Evolutionary conservation across 768 basidiomycete genomes (phyloP), one percentile per base, ranked within the genome.

Genomic region (Tricholoma bakamatsutake): DNA sequence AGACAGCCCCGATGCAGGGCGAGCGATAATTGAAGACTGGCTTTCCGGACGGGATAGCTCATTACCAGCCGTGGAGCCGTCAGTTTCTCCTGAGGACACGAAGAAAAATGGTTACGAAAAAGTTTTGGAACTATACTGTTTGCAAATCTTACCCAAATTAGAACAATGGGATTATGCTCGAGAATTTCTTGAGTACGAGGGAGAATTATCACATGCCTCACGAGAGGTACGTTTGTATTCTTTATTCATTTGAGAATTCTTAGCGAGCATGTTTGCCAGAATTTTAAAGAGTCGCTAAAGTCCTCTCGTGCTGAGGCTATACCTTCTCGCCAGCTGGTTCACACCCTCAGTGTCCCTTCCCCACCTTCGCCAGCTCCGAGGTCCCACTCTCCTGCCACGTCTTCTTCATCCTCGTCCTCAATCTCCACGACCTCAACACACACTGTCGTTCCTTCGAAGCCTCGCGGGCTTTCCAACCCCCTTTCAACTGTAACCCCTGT

Each of bases 101-200:
- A 72, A 74, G 3, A 74, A 68, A 11, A 81, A 81, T 47, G 84
- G 80, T 15, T 92, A 93, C 61, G 81, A 81, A 53, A 89, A 87
- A 64, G 79, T 90, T 8, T 64, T 93, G 46, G 89, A 91, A 60
- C 67, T 90, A 10, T 93, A 93, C 68, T 84, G 83, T 61, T 71
- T 91, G 13, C 83, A 85, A 56, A 71, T 93, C 34, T 69, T 93
- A 34, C 87, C 90, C 0, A 80, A 81, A 47, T 66, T 93, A 27
- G 81, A 80, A 48, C 84, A 90, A 62, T 93, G 90, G 90, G 83
- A 85, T 17, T 90, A 90, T 62, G 88, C 85, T 13, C 76, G 73
- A 51, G 88, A 90, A 59, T 92, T 91, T 64, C 64, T 93, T 56
- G 74, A 80, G 39, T 88, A 87, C 60, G 90, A 93, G 64, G 73